Percentiles rank a stretch among this genome's conserved stretches.
Conservation (phyloP, 2,329 filamentous ascomycete species). For the Pyricularia grisea region DNA sequence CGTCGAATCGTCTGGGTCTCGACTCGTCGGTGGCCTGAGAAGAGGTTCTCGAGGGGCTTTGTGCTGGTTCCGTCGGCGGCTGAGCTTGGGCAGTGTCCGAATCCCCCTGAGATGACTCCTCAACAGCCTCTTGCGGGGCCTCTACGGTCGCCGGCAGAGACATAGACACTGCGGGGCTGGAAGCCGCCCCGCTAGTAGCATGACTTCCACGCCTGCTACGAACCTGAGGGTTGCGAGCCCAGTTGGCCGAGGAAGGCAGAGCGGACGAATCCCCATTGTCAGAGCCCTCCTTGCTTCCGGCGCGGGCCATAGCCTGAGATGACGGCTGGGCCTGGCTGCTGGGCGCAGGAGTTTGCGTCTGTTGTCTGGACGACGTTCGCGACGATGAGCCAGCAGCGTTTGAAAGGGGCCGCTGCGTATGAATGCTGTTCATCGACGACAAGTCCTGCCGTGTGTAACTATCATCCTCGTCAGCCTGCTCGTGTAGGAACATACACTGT, state of each 20-base stretch:
- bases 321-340: constrained; percentile 23
- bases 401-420: constrained; percentile 61
- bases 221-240: constrained; percentile 65
- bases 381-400: constrained; percentile 33
- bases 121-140: constrained; percentile 32
- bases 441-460: constrained; percentile 92
- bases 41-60: background rate
- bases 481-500: constrained; percentile 96
- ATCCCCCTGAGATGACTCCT: constrained; percentile 21
- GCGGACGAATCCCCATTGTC: constrained; percentile 74
- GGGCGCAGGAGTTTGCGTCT: constrained; percentile 21
- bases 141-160: constrained; percentile 46
- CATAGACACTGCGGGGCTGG: constrained; percentile 68
- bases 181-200: constrained; percentile 69
- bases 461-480: constrained; percentile 95
- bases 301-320: constrained; percentile 60
- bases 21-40: background rate
- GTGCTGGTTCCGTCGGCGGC: background rate
- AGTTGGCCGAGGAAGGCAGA: constrained; percentile 87
- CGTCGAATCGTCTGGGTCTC: constrained; percentile 9
- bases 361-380: constrained; percentile 43
- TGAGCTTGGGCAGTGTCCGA: constrained; percentile 12
- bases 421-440: constrained; percentile 87
- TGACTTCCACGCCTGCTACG: constrained; percentile 66
- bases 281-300: constrained; percentile 69